Base-by-base conservation (phyloP, 176 grass and related monocot species). In the Rhynchospora tenuis region DNA sequence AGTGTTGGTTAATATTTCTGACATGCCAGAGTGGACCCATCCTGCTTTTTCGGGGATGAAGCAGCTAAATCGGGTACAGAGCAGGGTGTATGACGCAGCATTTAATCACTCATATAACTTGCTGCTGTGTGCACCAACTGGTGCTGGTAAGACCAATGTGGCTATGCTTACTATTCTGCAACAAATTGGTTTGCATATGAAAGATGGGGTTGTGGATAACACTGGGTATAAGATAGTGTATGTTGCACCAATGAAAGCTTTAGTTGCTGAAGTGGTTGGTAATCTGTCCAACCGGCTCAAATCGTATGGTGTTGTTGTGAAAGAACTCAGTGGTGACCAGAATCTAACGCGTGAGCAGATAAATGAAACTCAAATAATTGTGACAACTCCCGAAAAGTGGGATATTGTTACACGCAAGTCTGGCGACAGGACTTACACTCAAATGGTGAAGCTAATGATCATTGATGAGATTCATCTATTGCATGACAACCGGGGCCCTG, bases 371-470 rank as follows among this genome's bases (percentile, higher is more conserved):
- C 96, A 98, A 87, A 93, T 98, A 73, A 98, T 98, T 64, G 96
- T 98, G 45, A 98, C 96, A 9, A 98, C 96, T 43, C 96, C 96
- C 73, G 96, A 98, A 80, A 98, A 98, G 79, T 98, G 96, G 96
- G 96, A 95, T 81, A 98, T 95, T 80, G 93, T 98, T 60, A 98
- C 93, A 2, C 92, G 93, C 78, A 98, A 98, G 86, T 95, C 96
- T 70, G 96, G 96, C 33, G 96, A 95, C 81, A 87, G 96, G 82
- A 95, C 93, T n/a, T 98, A 98, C 59, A 95, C 96, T 19, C 96
- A 98, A 60, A 73, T 98, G 86, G 96, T 98, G 61, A 98, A 88
- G 87, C 89, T 98, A 63, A 80, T 98, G 60, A 95, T 98, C 82
- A 92, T 98, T 17, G 93, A 98, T 81, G 96, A 95, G 74, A 95